Base-by-base conservation (phyloP, 768 basidiomycete genomes). In the Kwoniella dendrophila region DNA sequence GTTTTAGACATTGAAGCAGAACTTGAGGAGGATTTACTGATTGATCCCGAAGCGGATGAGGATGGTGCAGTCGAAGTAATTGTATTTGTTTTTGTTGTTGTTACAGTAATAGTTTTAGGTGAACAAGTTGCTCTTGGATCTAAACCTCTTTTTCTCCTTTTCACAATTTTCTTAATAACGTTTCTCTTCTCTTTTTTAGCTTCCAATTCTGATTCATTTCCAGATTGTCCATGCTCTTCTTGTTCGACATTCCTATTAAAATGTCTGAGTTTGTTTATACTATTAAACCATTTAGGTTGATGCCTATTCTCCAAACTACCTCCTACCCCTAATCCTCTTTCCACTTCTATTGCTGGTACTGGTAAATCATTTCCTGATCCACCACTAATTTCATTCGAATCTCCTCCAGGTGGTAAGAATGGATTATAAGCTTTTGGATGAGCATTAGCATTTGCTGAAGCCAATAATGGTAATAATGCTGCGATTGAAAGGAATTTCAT, bases 401-500 rank as follows among this genome's bases (percentile, higher is more conserved):
- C n/a, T n/a, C 27, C 27, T 22, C 50, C 32, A 43, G 51, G 50
- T 14, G 53, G 51, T 22, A 54, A 48, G 51, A 54, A 53, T 2
- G 59, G 59, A 32, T 61, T 47, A 40, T 60, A 54, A 2, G 53
- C 43, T 33, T 49, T 38, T n/a, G 60, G 18, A 26, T 32, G 32
- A 30, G 53, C 33, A 26, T 27, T 29, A 22, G 59, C 41, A 7
- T 20, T 48, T 20, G 56, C 56, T 11, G 53, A 48, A 29, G 44
- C 52, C 24, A 62, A 45, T 5, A 62, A 29, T 5, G 60, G 60
- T 22, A 62, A 30, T n/a, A 62, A 44, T 11, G 53, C 30, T 44
- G 56, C 40, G 24, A 62, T 45, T 3, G 60, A 54, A 7, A 62
- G 53, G 26, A 62, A 51, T 26, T 51, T 62, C 60, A 62, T 62